These are phyloP conservation scores for Fusarium beomiforme DNA, from an alignment of 2,329 filamentous ascomycete species.

Conservation along the genomic window DNA sequence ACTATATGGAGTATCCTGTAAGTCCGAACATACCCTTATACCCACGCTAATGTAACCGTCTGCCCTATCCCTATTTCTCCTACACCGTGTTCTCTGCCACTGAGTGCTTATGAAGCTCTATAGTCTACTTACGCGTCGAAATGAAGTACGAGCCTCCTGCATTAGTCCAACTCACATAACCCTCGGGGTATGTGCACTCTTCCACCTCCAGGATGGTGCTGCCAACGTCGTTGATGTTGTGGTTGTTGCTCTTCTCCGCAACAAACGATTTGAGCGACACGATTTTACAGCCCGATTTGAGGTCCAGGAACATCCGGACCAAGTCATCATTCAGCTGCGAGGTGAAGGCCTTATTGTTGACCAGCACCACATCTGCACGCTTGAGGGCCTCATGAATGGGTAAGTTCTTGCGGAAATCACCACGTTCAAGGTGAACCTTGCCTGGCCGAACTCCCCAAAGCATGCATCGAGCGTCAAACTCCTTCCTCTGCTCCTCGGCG, in stretches of 20 bases:
- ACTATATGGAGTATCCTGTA: slow-evolving; percentile 48
- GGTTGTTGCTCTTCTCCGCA: slow-evolving; percentile 77
- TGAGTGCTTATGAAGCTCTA: slow-evolving; percentile 46
- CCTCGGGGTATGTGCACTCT: slow-evolving; percentile 67
- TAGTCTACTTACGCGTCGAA: slow-evolving; percentile 75
- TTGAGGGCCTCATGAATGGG: slow-evolving; percentile 78
- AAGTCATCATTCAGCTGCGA: slow-evolving; percentile 86
- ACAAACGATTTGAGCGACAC: slow-evolving; percentile 94
- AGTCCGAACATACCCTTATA: slow-evolving; percentile 39
- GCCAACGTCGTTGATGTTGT: slow-evolving; percentile 82
- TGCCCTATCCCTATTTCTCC: slow-evolving; percentile 31
- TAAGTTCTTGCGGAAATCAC: slow-evolving; percentile 82
- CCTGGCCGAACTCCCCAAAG: slow-evolving; percentile 90
- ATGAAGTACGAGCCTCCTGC: slow-evolving; percentile 88
- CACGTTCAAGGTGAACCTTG: slow-evolving; percentile 79
- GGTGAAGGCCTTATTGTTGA: slow-evolving; percentile 98
- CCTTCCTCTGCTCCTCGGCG: slow-evolving; percentile 80
- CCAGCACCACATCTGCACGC: slow-evolving; percentile 91
- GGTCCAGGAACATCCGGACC: slow-evolving; percentile 88
- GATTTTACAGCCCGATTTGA: slow-evolving; percentile 90
- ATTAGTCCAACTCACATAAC: slow-evolving; percentile 92
- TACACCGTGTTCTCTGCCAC: slow-evolving; percentile 24
- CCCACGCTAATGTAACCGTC: slow-evolving; percentile 31
- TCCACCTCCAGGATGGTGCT: slow-evolving; percentile 84
- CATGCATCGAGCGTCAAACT: slow-evolving; percentile 85